Base-by-base conservation (phyloP, 495 filamentous ascomycete genomes). In the Hypoxylon perforatum region DNA sequence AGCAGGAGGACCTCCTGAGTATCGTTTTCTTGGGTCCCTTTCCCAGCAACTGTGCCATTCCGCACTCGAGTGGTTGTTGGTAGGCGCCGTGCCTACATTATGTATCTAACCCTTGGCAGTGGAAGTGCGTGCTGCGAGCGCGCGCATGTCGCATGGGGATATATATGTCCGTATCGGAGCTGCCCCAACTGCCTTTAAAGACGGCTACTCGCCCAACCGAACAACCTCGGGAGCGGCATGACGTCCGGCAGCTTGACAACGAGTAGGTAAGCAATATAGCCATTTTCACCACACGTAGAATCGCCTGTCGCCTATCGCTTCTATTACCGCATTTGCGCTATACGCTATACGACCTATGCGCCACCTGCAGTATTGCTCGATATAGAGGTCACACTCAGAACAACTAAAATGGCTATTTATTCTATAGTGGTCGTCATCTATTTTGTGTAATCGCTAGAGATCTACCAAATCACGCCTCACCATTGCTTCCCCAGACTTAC, bases 391-490 rank as follows among this genome's bases (percentile, higher is more conserved):
- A 49, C 28, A 17, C 17, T n/a, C 38, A 63, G 21, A 68, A 48
- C 42, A 41, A 57, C 55, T 12, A 52, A 50, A 52, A 51, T 55
- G 54, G 38, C 60, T 57, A 61, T 63, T 64, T 64, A 64, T 64
- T 54, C 45, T 69, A 64, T 52, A 64, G 60, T 63, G 46, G 18
- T 28, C 18, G 18, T 63, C 60, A 61, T 61, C 59, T 69, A 63
- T 52, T 35, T 42, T 42, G 33, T 64, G 17, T 14, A 14, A 18
- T 53, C 51, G 30, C 50, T 41, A 51, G 18, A 18, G 54, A 63
- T 69, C 59, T 57, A 47, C 56, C 66, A 48, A 69, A 64, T 69
- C 66, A 69, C 66, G 51, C 60, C 57, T 46, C 33, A 44, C 22
- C 36, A 52, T 55, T 36, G 38, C 54, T 64, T 64, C 66, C 60